A percentile compares a stretch with the other conserved stretches of the same genome.
These are phyloP conservation scores for Sherardia arvensis DNA, from an alignment of 257 asterid genomes.

Conservation along the genomic window DNA sequence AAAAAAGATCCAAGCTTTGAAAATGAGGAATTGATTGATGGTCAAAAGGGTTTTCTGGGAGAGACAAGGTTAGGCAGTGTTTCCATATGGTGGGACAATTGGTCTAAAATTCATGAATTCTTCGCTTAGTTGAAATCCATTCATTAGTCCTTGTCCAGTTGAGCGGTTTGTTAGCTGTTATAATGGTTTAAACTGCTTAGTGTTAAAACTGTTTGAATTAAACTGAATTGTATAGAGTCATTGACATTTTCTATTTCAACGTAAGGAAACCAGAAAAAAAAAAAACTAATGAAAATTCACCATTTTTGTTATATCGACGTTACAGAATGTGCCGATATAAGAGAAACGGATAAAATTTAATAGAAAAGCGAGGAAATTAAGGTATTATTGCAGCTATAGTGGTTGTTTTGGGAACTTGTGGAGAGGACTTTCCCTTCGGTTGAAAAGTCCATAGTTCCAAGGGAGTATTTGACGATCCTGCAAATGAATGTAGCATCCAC, in stretches of 20 bases:
- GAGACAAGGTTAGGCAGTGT: conserved; percentile 18
- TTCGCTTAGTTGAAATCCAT: conserved; percentile 7
- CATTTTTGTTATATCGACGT: too few species aligned
- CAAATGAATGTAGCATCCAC: not conserved
- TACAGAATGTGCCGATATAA: too few species aligned
- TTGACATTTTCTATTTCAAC: conserved; percentile 1
- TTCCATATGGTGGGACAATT: conserved; percentile 10
- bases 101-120: conserved; percentile 7
- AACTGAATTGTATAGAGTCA: too few species aligned
- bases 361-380: too few species aligned
- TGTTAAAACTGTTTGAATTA: too few species aligned
- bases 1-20: not conserved
- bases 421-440: conserved; percentile 9
- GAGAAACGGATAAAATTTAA: too few species aligned
- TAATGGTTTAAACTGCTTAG: too few species aligned
- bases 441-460: conserved; percentile 3
- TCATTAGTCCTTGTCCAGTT: too few species aligned
- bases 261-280: not conserved
- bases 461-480: conserved; percentile 9
- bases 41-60: not conserved
- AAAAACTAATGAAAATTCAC: not conserved
- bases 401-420: conserved; percentile 19
- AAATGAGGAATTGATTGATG: not conserved
- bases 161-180: too few species aligned
- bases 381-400: not conserved